A percentile compares a stretch with the other conserved stretches of the same genome.
Conservation (phyloP, 345 rosid genomes). For the Jatropha curcas region DNA sequence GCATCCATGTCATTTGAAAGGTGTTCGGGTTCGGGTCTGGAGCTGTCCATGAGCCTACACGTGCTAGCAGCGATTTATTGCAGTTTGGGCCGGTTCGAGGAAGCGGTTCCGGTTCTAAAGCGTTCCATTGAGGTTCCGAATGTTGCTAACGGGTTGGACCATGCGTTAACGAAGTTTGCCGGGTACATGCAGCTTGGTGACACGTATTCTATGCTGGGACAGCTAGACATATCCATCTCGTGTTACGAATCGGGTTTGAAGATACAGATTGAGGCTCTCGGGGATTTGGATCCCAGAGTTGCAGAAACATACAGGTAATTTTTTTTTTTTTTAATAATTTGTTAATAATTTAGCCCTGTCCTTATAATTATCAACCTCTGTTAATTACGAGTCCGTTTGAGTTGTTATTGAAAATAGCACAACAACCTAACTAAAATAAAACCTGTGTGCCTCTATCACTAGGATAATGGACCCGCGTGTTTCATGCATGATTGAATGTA, state of each 20-base stretch:
- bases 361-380: neutral
- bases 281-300: slow-evolving; percentile 43
- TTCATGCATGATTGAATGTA: neutral
- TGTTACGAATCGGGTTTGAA: slow-evolving; percentile 45
- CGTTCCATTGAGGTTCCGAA: slow-evolving; percentile 38
- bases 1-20: slow-evolving; percentile 44
- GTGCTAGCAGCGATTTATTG: slow-evolving; percentile 46
- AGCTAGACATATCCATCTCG: slow-evolving; percentile 40
- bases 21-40: slow-evolving; percentile 34
- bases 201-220: slow-evolving; percentile 49
- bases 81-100: slow-evolving; percentile 42
- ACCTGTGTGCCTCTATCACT: neutral
- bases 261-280: slow-evolving; percentile 48
- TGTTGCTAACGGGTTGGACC: slow-evolving; percentile 30
- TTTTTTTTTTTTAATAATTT: too few species aligned
- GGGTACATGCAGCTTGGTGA: slow-evolving; percentile 60
- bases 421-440: neutral
- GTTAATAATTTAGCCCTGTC: too few species aligned
- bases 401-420: neutral
- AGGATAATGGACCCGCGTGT: slow-evolving; percentile 5
- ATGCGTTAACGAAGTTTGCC: slow-evolving; percentile 49
- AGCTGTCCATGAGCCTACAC: slow-evolving; percentile 46
- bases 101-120: slow-evolving; percentile 49
- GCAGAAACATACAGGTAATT: slow-evolving; percentile 45
- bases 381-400: neutral